A percentile compares a stretch with the other conserved stretches of the same genome.
Evolutionary conservation across 495 filamentous ascomycete genomes (phyloP).

Genomic region (Aspergillus nidulans): DNA sequence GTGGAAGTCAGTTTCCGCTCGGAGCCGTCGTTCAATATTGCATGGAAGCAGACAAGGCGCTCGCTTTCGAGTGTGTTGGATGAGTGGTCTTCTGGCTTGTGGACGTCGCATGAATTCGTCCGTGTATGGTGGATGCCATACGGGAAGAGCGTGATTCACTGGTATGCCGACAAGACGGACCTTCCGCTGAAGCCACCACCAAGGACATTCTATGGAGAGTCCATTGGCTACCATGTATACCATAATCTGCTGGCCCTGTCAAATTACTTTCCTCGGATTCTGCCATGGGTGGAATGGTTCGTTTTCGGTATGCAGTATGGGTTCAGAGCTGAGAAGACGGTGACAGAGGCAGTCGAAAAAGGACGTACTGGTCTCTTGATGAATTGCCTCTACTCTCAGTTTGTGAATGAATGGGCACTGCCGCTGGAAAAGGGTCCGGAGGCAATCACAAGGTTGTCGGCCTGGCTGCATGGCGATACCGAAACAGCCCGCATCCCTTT

Average conservation of each 20-base stretch:
- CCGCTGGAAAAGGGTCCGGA: constrained; percentile 87
- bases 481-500: constrained; percentile 67
- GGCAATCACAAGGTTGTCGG: constrained; percentile 73
- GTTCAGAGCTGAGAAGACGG: constrained; percentile 60
- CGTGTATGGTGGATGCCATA: constrained; percentile 98
- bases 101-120: constrained; percentile 82
- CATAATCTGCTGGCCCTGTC: constrained; percentile 78
- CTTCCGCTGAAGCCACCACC: constrained; percentile 45
- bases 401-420: constrained; percentile 97
- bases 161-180: constrained; percentile 73
- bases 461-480: constrained; percentile 72
- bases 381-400: constrained; percentile 95
- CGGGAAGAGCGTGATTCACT: constrained; percentile 76
- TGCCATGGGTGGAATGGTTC: constrained; percentile 88
- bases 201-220: constrained; percentile 71
- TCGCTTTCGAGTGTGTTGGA: constrained; percentile 60
- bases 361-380: constrained; percentile 77
- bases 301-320: constrained; percentile 95
- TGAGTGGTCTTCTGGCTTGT: constrained; percentile 70
- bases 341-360: constrained; percentile 71
- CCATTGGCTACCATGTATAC: constrained; percentile 80
- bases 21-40: constrained; percentile 68
- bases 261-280: constrained; percentile 70
- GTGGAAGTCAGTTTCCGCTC: constrained; percentile 83
- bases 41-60: constrained; percentile 79